A percentile compares a stretch with the other conserved stretches of the same genome.
Evolutionary conservation across 2,329 filamentous ascomycete genomes (phyloP).

Genomic region (Fusarium sp.): DNA sequence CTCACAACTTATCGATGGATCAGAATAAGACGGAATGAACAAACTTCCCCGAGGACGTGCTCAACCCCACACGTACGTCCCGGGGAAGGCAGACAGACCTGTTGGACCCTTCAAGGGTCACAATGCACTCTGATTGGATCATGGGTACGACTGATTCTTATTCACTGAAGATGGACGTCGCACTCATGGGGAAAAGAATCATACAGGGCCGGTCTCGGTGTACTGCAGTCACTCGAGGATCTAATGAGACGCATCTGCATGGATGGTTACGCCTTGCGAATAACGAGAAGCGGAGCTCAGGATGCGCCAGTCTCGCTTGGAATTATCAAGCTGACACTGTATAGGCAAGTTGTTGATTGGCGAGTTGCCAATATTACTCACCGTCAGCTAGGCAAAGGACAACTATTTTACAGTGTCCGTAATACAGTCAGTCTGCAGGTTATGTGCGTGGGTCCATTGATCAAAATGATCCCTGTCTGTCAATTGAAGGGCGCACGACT

Average conservation of each 20-base stretch:
- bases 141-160: neutral
- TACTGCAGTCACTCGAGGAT: neutral
- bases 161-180: neutral
- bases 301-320: constrained; percentile 14
- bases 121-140: neutral
- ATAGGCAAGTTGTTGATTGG: constrained; percentile 19
- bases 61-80: constrained; percentile 8
- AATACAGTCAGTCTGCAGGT: constrained; percentile 20
- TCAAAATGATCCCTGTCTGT: constrained; percentile 41
- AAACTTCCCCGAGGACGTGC: constrained; percentile 1
- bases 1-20: constrained; percentile 1
- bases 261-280: constrained; percentile 44
- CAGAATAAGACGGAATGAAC: neutral
- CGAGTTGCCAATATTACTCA: neutral
- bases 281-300: constrained; percentile 46
- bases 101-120: constrained; percentile 7
- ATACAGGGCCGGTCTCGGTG: constrained; percentile 41
- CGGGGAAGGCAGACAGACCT: constrained; percentile 3
- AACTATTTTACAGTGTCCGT: constrained; percentile 32
- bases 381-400: neutral
- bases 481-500: constrained; percentile 47
- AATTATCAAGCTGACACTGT: constrained; percentile 32
- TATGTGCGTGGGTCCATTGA: constrained; percentile 28
- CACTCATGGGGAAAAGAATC: neutral
- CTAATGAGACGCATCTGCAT: constrained; percentile 19